Percentiles rank a stretch among this genome's conserved stretches.
phyloP scores from a whole-genome alignment of 2,329 filamentous ascomycete species.

The Diaporthe capsici region DNA sequence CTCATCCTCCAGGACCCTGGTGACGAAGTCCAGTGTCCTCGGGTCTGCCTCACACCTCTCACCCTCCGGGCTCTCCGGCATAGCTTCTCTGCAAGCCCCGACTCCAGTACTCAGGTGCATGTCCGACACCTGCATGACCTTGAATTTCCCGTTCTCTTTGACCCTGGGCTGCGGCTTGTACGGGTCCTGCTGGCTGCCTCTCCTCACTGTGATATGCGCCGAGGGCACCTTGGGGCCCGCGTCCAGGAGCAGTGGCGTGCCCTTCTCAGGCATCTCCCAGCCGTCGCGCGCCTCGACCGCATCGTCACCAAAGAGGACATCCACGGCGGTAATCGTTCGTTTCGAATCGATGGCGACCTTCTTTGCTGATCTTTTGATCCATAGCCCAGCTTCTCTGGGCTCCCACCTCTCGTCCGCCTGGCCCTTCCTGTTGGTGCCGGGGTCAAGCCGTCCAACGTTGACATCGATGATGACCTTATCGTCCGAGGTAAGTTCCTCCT shows the following conservation, averaged over 20 bases:
- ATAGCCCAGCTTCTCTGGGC: conserved; percentile 80
- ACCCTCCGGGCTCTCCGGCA: conserved; percentile 79
- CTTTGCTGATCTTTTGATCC: conserved; percentile 83
- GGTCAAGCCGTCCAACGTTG: conserved; percentile 80
- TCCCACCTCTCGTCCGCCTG: conserved; percentile 81
- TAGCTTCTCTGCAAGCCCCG: conserved; percentile 87
- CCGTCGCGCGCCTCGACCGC: conserved; percentile 89
- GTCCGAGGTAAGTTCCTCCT: conserved; percentile 81
- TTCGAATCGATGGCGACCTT: conserved; percentile 82
- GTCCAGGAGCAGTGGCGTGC: conserved; percentile 80
- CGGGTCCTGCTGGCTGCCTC: conserved; percentile 75
- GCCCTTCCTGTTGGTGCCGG: conserved; percentile 68
- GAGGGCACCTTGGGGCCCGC: conserved; percentile 73
- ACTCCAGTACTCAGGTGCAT: conserved; percentile 92
- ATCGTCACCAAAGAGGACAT: conserved; percentile 91
- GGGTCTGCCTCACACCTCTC: conserved; percentile 92
- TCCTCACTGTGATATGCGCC: conserved; percentile 82
- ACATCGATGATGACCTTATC: conserved; percentile 88
- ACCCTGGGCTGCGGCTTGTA: conserved; percentile 83
- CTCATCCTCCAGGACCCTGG: conserved; percentile 88
- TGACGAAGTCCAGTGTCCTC: conserved; percentile 90
- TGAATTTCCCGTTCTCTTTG: conserved; percentile 91
- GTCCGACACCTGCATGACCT: conserved; percentile 97
- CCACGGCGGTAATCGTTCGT: conserved; percentile 82
- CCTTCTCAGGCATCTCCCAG: conserved; percentile 78